These are phyloP conservation scores for Cardiospermum halicacabum DNA, from an alignment of 345 rosid genomes.

Conservation along the genomic window DNA sequence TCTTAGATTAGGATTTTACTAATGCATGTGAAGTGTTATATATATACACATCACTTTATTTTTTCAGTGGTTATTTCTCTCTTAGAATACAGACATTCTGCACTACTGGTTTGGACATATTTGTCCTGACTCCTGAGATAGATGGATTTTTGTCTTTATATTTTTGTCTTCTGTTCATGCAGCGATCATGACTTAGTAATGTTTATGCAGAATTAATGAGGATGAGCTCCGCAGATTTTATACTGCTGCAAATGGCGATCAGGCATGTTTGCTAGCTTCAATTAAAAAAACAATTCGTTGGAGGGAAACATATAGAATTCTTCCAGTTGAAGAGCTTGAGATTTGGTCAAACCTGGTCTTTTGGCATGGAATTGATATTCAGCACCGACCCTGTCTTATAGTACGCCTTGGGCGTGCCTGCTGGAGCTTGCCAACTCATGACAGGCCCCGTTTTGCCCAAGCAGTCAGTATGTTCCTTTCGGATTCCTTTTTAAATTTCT, in stretches of 20 bases:
- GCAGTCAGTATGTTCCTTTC: slow-evolving; percentile 74
- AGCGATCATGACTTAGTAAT: slow-evolving; percentile 30
- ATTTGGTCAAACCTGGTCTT: slow-evolving; percentile 77
- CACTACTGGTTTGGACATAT: neutral
- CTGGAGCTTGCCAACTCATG: slow-evolving; percentile 51
- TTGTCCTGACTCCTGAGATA: neutral
- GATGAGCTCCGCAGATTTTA: slow-evolving; percentile 76
- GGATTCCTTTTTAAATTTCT: slow-evolving; percentile 1
- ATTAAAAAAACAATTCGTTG: slow-evolving; percentile 83
- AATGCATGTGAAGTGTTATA: neutral
- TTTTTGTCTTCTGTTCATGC: slow-evolving; percentile 21
- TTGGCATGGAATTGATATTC: slow-evolving; percentile 92
- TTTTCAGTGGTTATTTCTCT: neutral
- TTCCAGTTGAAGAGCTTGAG: slow-evolving; percentile 75
- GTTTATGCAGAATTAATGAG: slow-evolving; percentile 71
- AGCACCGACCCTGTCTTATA: slow-evolving; percentile 76
- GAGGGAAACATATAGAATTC: slow-evolving; percentile 81
- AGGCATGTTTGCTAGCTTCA: slow-evolving; percentile 57
- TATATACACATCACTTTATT: neutral
- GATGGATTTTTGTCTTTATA: slow-evolving; percentile 15
- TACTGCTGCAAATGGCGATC: slow-evolving; percentile 73
- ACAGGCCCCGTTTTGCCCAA: slow-evolving; percentile 82
- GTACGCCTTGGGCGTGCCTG: slow-evolving; percentile 87
- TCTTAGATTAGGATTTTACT: neutral
- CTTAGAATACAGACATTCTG: neutral